Evolutionary conservation across 768 basidiomycete genomes (phyloP), one percentile per base, ranked within the genome.

Genomic region (Russula sp.): DNA sequence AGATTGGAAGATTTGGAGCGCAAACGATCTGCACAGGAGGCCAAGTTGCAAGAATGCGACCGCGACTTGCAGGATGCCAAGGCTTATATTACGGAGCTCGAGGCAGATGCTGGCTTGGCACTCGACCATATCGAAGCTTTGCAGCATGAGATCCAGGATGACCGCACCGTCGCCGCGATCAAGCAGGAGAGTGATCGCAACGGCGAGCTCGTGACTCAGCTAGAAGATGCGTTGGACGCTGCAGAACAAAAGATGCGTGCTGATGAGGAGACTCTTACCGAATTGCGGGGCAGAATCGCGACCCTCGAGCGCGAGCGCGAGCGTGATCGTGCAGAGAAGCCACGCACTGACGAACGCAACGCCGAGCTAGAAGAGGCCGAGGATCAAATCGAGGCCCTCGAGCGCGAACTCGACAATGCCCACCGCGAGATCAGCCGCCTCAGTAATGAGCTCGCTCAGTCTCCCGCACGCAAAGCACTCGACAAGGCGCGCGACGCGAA

Each of bases 221-320:
- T 91, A 80, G 87, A 92, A 67, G 83, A 87, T 2, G 92, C 90
- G 0, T 74, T 94, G 58, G 84, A 88, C 57, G 89, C 84, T 7
- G 84, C 86, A 0, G 89, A 92, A 73, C 79, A 79, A 71, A 87
- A 86, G 75, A 89, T 89, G 81, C 72, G 75, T 32, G 77, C 79
- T 0, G 89, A 90, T 67, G 84, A 83, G 57, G 81, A 82, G 20
- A 79, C 75, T 49, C 68, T 87, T 36, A 75, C 79, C 2, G 74
- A 81, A 2, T 75, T 90, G 60, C 80, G 79, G 63, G 74, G 76
- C 58, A 85, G 79, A 65, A 56, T 90, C 22, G 67, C 76, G 5
- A 74, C 80, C 7, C 72, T 88, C 48, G 86, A 90, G 69, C 83
- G 87, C 46, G 87, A 85, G 61, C 75, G 75, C 40, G 81, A 86